Base-by-base conservation (phyloP, 2,329 filamentous ascomycete genomes). In the Aureobasidium sp. region DNA sequence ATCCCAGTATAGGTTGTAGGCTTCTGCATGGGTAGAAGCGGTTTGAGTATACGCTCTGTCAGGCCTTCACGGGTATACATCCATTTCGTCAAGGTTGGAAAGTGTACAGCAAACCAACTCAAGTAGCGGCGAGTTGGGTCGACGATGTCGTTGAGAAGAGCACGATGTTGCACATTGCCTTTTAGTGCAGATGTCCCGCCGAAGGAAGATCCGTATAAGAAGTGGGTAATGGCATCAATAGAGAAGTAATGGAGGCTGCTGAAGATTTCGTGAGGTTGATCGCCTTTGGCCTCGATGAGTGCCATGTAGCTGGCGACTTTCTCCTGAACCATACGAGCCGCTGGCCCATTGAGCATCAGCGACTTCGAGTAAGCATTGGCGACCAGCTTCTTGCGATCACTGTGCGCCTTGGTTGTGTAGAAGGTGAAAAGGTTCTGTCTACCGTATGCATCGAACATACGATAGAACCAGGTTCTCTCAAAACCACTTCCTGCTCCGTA, bases 401-500 rank as follows among this genome's bases (percentile, higher is more conserved):
- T 74, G 67, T 84, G 81, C 2, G 75, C 71, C 34, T 73, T 74
- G 0, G 72, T 71, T 0, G 74, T 71, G 7, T 72, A 70, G 63
- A 84, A 83, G 0, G 79, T 81, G 67, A 84, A 84, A 2, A 84
- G 66, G 59, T 83, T 82, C 67, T 76, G 77, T 11, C 73, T 72
- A 0, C 79, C 80, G 55, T 82, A 82, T 0, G 76, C 79, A 64
- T 82, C 80, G 63, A 84, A 84, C 78, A 84, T 82, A 48, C 77
- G 75, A 61, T 84, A 84, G 66, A 83, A 84, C 1, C 57, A 51
- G 0, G 80, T 81, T 42, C 80, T 70, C 44, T 78, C 80, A 61
- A 79, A 84, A 0, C 76, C 76, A 49, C 75, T 79, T 1, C 82
- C 81, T 0, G 81, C 77, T 11, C 81, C 80, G 68, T 84, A 84